phyloP scores from a whole-genome alignment of 164 flowering plant species.

The Kalanchoe fedtschenkoi region DNA sequence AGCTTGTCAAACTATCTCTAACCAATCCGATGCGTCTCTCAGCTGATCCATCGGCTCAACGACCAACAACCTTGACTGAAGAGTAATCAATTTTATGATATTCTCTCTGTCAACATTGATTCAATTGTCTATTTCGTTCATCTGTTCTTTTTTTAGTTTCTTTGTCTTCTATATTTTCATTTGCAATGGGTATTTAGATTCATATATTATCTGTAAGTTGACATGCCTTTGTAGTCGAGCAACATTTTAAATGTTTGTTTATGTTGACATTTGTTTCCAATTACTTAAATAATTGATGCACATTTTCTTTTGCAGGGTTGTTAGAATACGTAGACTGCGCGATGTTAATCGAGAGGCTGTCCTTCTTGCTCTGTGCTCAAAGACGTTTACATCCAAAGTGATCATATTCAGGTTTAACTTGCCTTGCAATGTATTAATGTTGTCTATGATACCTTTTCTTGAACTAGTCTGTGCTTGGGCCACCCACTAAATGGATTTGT shows the following conservation, averaged over 20 bases:
- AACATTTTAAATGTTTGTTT: not conserved
- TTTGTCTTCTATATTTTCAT: not conserved
- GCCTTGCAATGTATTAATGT: not conserved
- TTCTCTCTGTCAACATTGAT: not conserved
- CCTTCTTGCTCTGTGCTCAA: slow-evolving; percentile 83
- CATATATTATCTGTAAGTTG: not conserved
- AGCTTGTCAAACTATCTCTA: slow-evolving; percentile 78
- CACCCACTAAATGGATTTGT: not conserved
- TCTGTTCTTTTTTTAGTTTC: not conserved
- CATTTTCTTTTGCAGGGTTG: slow-evolving; percentile 43
- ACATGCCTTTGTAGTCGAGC: not conserved
- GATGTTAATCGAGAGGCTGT: slow-evolving; percentile 92
- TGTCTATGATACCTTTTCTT: not conserved
- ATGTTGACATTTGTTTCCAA: not conserved
- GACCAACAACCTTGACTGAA: slow-evolving; percentile 76
- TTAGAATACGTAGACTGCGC: slow-evolving; percentile 72
- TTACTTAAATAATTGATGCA: not conserved
- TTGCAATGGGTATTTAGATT: not conserved
- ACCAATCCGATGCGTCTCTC: slow-evolving; percentile 80
- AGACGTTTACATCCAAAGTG: slow-evolving; percentile 74
- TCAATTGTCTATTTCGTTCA: not conserved
- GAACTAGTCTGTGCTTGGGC: not conserved
- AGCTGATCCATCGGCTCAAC: slow-evolving; percentile 85
- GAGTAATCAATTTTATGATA: slow-evolving; percentile 41
- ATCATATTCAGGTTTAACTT: slow-evolving; percentile 74